phyloP scores from a whole-genome alignment of 2,329 filamentous ascomycete species.

The Pleomassaria siparia region DNA sequence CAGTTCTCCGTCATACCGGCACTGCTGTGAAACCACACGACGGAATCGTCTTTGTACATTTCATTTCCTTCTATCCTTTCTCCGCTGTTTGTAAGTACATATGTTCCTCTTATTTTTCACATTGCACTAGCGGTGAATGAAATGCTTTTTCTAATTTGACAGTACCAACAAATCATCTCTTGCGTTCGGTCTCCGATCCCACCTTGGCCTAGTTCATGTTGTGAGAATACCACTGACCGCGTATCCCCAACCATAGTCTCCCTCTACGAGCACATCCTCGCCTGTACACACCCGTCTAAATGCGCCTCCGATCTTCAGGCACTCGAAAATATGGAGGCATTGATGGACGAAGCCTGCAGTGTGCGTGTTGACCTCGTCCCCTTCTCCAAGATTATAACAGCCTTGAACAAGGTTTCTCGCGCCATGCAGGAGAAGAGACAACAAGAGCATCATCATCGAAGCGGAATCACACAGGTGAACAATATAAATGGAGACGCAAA shows the following conservation, averaged over 20 bases:
- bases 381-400: slow-evolving; percentile 29
- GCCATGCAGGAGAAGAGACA: slow-evolving; percentile 20
- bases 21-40: slow-evolving; percentile 1
- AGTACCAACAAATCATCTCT: no score
- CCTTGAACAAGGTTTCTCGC: slow-evolving; percentile 32
- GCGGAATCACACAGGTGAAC: no score
- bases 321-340: slow-evolving; percentile 23
- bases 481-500: no score
- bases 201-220: no score
- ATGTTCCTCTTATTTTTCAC: no score
- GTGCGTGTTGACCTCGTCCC: slow-evolving; percentile 19
- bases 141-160: no score
- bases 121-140: no score
- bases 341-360: slow-evolving; percentile 22
- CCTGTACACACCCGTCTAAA: slow-evolving; percentile 19
- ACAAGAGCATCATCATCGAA: no score
- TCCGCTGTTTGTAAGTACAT: slow-evolving; percentile 23
- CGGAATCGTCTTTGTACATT: slow-evolving; percentile 21
- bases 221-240: no score
- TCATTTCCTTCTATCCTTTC: slow-evolving; percentile 34
- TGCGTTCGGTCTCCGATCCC: no score
- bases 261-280: slow-evolving; percentile 32
- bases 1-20: slow-evolving; percentile 22
- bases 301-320: slow-evolving; percentile 27
- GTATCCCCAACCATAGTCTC: no score